Evolutionary conservation across 208 protist species (phyloP).

Genomic region (Acanthamoeba rhysodes): DNA sequence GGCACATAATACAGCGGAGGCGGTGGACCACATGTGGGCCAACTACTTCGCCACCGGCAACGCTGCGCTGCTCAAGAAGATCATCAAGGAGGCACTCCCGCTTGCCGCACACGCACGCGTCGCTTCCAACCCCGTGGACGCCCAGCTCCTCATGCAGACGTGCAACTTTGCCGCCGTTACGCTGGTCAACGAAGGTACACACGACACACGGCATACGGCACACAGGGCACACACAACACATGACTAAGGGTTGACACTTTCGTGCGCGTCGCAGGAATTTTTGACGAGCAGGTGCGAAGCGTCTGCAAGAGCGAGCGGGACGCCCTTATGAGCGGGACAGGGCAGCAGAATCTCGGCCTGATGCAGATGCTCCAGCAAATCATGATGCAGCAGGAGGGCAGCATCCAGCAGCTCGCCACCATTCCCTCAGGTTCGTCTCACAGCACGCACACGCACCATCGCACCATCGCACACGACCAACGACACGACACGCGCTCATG

Average conservation of each 20-base stretch:
- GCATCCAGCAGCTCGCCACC: neutral
- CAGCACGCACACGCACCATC: neutral
- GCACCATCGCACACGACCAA: neutral
- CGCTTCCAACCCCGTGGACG: neutral
- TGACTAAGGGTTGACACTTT: too few species aligned
- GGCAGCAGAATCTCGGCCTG: neutral
- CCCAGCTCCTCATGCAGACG: constrained; percentile 19
- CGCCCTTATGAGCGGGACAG: neutral
- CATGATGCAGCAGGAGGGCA: neutral
- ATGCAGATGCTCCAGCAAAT: neutral
- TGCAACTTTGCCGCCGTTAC: neutral
- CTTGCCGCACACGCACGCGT: neutral
- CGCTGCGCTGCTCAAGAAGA: neutral
- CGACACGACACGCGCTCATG: too few species aligned
- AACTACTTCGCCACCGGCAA: constrained; percentile 2
- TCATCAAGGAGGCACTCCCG: neutral
- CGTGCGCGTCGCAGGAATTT: neutral
- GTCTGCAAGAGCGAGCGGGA: neutral
- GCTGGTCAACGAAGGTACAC: constrained; percentile 19
- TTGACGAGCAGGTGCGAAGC: neutral
- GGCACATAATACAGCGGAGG: neutral
- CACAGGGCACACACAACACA: neutral
- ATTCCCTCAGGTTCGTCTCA: neutral
- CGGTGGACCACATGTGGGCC: constrained; percentile 15
- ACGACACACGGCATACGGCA: neutral